Conservation (phyloP, 2,329 filamentous ascomycete species). For the Neoascochyta sp. region DNA sequence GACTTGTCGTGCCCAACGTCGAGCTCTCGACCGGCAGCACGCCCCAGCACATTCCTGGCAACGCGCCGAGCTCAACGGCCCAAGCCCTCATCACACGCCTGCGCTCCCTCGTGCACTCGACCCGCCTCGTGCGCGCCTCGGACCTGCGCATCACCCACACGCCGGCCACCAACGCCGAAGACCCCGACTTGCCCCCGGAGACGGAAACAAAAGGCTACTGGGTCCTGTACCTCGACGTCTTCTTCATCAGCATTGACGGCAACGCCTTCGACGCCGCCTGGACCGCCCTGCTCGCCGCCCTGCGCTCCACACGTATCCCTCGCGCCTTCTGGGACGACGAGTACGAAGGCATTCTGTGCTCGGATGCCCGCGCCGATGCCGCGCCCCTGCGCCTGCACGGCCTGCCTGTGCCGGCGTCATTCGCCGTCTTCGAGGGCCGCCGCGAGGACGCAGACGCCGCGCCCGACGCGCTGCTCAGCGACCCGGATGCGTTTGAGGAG, state of each 20-base stretch:
- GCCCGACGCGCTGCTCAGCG: slow-evolving; percentile 69
- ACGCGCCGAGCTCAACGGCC: slow-evolving; percentile 72
- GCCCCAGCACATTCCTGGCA: slow-evolving; percentile 78
- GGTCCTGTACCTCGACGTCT: slow-evolving; percentile 91
- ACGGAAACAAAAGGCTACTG: slow-evolving; percentile 77
- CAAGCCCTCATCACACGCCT: slow-evolving; percentile 82
- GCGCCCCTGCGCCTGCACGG: slow-evolving; percentile 58
- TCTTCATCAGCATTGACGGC: slow-evolving; percentile 89
- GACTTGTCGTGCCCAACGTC: slow-evolving; percentile 87
- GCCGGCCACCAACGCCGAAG: slow-evolving; percentile 42
- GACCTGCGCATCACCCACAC: slow-evolving; percentile 72
- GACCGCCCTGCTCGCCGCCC: slow-evolving; percentile 75
- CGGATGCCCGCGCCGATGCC: slow-evolving; percentile 54
- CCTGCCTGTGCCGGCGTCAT: slow-evolving; percentile 72
- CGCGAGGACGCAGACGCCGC: slow-evolving; percentile 40
- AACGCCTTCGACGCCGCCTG: slow-evolving; percentile 90
- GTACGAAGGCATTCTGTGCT: slow-evolving; percentile 73
- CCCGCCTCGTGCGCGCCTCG: slow-evolving; percentile 61
- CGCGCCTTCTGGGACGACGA: slow-evolving; percentile 80
- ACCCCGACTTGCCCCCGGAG: slow-evolving; percentile 47
- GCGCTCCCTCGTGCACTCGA: slow-evolving; percentile 69
- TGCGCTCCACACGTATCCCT: slow-evolving; percentile 74
- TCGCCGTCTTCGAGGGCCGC: slow-evolving; percentile 62
- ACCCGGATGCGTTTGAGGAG: slow-evolving; percentile 90
- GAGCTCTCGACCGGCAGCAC: slow-evolving; percentile 89